These are phyloP conservation scores for Xylaria scruposa DNA, from an alignment of 495 filamentous ascomycete genomes.

Conservation along the genomic window DNA sequence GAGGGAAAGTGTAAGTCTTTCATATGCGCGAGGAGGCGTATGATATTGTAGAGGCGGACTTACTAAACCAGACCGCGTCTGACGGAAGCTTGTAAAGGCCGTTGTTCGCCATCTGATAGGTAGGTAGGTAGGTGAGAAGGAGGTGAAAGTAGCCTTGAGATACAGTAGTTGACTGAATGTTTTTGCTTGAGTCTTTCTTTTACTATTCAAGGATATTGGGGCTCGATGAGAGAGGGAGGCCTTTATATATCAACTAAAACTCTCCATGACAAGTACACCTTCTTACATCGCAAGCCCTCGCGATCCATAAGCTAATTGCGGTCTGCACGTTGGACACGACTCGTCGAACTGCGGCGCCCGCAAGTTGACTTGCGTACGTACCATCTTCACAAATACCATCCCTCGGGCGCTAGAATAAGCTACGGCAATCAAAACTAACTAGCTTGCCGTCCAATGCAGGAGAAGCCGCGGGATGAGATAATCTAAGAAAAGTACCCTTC, in stretches of 20 bases:
- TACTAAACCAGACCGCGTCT: constrained; percentile 61
- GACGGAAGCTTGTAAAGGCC: constrained; percentile 51
- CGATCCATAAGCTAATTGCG: neutral
- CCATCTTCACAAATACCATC: neutral
- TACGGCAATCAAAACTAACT: neutral
- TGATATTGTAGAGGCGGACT: constrained; percentile 21
- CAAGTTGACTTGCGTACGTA: neutral
- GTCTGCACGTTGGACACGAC: neutral
- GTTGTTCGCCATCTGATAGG: constrained; percentile 24
- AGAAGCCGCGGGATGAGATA: neutral
- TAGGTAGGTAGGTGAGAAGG: neutral
- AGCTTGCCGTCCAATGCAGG: neutral
- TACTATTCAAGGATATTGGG: neutral
- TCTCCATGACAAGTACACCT: neutral
- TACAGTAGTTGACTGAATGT: neutral
- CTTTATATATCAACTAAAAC: neutral
- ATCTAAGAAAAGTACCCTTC: neutral
- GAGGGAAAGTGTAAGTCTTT: neutral
- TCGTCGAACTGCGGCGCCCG: neutral
- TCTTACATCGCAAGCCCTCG: neutral
- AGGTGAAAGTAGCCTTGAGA: neutral
- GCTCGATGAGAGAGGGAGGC: neutral
- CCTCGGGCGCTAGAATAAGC: neutral
- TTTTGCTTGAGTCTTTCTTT: neutral
- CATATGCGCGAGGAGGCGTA: neutral